Percentiles rank a stretch among this genome's conserved stretches.
phyloP scores from a whole-genome alignment of 352 stramenopile genomes.

The Pythium utonaiense region DNA sequence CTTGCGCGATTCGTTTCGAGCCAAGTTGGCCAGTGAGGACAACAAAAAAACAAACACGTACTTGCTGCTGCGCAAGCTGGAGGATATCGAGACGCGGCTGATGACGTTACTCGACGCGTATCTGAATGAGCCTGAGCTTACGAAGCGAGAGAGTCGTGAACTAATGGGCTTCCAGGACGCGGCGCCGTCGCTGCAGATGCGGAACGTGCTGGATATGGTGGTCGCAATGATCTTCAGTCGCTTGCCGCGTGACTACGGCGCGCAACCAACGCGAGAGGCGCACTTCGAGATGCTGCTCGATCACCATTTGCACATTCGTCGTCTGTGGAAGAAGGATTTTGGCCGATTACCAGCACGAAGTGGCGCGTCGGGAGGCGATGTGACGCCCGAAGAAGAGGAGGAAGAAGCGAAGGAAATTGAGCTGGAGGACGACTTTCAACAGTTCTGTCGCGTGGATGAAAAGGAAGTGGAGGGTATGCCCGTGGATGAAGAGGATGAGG shows the following conservation, averaged over 20 bases:
- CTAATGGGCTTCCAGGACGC: conserved; percentile 16
- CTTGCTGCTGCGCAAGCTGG: conserved; percentile 69
- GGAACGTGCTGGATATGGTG: conserved; percentile 84
- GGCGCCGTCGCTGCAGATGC: conserved; percentile 19
- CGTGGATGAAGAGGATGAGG: conserved; percentile 9
- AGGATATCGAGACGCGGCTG: conserved; percentile 76
- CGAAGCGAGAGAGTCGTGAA: conserved; percentile 16
- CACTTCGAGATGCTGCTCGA: conserved; percentile 77
- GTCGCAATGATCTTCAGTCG: conserved; percentile 83
- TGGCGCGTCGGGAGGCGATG: neutral
- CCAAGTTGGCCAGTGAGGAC: conserved; percentile 38
- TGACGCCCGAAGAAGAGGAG: conserved; percentile 7
- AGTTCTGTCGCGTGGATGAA: conserved; percentile 8
- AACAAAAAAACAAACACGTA: conserved; percentile 32
- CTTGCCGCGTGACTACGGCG: conserved; percentile 61
- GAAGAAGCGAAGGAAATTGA: conserved; percentile 10
- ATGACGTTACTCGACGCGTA: conserved; percentile 54
- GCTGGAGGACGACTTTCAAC: conserved; percentile 13
- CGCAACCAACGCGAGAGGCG: conserved; percentile 49
- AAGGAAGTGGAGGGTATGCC: conserved; percentile 1
- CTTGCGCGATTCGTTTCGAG: conserved; percentile 66
- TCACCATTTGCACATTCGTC: conserved; percentile 74
- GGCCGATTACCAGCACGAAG: conserved; percentile 47
- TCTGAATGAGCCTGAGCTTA: conserved; percentile 52
- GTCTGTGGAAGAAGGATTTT: conserved; percentile 84